Base-by-base conservation (phyloP, 208 protist genomes). In the Vickermania ingenoplastis region DNA sequence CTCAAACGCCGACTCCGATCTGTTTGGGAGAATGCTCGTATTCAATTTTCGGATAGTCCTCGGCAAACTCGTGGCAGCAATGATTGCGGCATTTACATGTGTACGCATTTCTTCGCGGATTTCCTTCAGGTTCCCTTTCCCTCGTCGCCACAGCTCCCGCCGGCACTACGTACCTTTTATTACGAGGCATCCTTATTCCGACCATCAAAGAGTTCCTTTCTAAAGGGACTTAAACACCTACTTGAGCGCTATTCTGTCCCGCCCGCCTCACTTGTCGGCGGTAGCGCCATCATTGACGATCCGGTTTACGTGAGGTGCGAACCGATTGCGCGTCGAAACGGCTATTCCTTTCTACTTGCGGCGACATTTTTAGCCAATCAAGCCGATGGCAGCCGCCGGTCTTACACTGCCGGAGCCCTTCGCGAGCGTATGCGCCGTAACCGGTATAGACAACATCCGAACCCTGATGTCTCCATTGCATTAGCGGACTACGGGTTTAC, bases 1-100 rank as follows among this genome's bases (percentile, higher is more conserved):
- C 51, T 55, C 51, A 55, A 55, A 55, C 51, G 51, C 22, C n/a
- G 24, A 55, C 51, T 55, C 21, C 22, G 22, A 22, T 55, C 51
- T 55, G 51, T 55, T 22, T 45, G 36, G 36, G 36, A 45, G 36
- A 45, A 17, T 45, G 36, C 36, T 45, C 36, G 36, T 45, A 45
- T 45, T 45, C 36, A 45, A 45, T 45, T 45, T 45, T 45, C 36
- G 36, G 36, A 45, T 45, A 45, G 36, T 45, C 36, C 36, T 45
- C 36, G 36, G 11, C 36, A 45, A 45, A 45, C 36, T 45, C 36
- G 36, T 7, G 36, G 36, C 36, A 45, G 36, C 36, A 45, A 45
- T 45, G 36, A 45, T 45, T 45, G 36, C 36, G 36, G 36, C 36
- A 45, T 45, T 45, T 45, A 45, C 36, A 45, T 45, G 36, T 45